phyloP scores from a whole-genome alignment of 1,284 basidiomycete genomes.

The Bjerkandera adusta region DNA sequence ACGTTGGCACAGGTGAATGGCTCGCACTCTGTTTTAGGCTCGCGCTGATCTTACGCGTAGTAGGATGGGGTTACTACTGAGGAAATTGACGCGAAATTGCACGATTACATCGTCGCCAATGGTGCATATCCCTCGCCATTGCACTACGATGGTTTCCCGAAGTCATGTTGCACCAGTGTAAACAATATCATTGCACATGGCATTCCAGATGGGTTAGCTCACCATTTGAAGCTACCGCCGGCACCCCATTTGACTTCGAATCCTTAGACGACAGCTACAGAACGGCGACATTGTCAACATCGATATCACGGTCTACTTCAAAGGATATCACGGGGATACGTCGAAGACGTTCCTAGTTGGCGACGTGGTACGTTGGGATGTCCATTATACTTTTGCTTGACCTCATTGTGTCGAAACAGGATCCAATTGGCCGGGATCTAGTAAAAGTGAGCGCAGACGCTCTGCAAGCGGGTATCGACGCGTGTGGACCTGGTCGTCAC shows the following conservation, averaged over 20 bases:
- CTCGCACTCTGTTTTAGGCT: conserved; percentile 1
- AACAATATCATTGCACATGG: conserved; percentile 89
- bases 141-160: conserved; percentile 79
- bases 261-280: conserved; percentile 67
- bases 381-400: not conserved
- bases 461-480: conserved; percentile 68
- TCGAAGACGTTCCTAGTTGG: conserved; percentile 81
- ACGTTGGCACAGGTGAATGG: conserved; percentile 53
- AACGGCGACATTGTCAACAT: conserved; percentile 84
- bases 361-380: conserved; percentile 51
- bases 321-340: conserved; percentile 87
- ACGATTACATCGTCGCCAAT: conserved; percentile 64
- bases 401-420: conserved; percentile 39
- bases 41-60: conserved; percentile 8
- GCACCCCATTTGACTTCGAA: not conserved
- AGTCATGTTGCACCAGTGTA: conserved; percentile 84
- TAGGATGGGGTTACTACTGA: conserved; percentile 78
- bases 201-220: conserved; percentile 77
- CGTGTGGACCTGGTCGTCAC: conserved; percentile 74
- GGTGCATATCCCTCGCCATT: conserved; percentile 90
- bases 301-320: conserved; percentile 77
- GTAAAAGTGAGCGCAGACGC: conserved; percentile 64
- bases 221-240: not conserved
- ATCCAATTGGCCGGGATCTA: conserved; percentile 63
- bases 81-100: conserved; percentile 67